Evolutionary conservation across 1,284 basidiomycete species (phyloP).

Genomic region (Fomitopsis schrenkii): DNA sequence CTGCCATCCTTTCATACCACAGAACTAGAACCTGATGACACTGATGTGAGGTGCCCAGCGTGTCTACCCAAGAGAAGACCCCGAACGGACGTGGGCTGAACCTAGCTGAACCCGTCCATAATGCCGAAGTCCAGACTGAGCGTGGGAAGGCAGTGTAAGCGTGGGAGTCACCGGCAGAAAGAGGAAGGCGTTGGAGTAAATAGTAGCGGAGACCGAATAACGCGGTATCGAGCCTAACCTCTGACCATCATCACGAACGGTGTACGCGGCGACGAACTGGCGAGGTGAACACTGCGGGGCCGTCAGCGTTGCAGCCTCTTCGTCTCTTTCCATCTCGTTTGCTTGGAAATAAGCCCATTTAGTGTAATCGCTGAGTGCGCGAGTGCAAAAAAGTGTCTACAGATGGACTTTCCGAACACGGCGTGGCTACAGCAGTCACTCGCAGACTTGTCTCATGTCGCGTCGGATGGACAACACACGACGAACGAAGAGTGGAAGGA

Average conservation of each 20-base stretch:
- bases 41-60: neutral
- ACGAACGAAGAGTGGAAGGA: slow-evolving; percentile 47
- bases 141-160: slow-evolving; percentile 8
- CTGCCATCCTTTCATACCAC: neutral
- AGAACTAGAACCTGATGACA: neutral
- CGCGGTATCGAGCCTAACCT: slow-evolving; percentile 22
- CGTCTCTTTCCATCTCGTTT: slow-evolving; percentile 35
- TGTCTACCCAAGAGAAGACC: neutral
- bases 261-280: slow-evolving; percentile 23
- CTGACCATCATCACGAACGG: slow-evolving; percentile 28
- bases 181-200: slow-evolving; percentile 9
- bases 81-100: neutral
- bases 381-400: slow-evolving; percentile 41
- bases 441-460: slow-evolving; percentile 31
- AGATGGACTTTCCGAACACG: slow-evolving; percentile 52
- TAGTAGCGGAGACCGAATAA: slow-evolving; percentile 23
- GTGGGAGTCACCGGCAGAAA: slow-evolving; percentile 15
- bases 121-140: neutral
- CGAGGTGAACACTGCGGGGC: slow-evolving; percentile 25
- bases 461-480: slow-evolving; percentile 32
- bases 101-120: neutral
- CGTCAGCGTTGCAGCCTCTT: slow-evolving; percentile 15
- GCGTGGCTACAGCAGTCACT: slow-evolving; percentile 49
- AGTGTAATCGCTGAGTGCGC: slow-evolving; percentile 43
- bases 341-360: slow-evolving; percentile 49